These are phyloP conservation scores for Spatholobus suberectus DNA, from an alignment of 306 rosid genomes.

Conservation along the genomic window DNA sequence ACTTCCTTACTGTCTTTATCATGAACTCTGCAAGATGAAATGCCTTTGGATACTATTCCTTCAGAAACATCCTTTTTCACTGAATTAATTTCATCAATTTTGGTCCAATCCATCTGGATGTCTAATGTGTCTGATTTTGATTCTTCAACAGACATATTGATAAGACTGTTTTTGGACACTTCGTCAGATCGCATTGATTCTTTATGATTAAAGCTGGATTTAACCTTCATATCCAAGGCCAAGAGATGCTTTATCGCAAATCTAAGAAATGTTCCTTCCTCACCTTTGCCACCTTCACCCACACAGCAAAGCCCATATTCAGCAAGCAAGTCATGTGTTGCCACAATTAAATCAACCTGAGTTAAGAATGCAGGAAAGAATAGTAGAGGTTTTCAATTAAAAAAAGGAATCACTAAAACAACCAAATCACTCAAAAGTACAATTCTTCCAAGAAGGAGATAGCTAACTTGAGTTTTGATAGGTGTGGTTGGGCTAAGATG, in stretches of 20 bases:
- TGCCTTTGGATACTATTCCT: slow-evolving; percentile 49
- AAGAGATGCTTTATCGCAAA: slow-evolving; percentile 95
- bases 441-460: slow-evolving; percentile 33
- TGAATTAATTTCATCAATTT: slow-evolving; percentile 53
- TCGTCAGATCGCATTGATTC: slow-evolving; percentile 58
- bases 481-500: slow-evolving; percentile 69
- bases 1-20: slow-evolving; percentile 58
- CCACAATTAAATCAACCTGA: slow-evolving; percentile 94
- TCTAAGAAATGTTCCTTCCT: slow-evolving; percentile 92
- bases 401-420: slow-evolving; percentile 30
- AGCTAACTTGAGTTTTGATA: slow-evolving; percentile 79
- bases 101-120: slow-evolving; percentile 51
- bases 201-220: slow-evolving; percentile 65
- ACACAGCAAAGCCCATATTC: slow-evolving; percentile 96
- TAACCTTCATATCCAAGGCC: slow-evolving; percentile 90
- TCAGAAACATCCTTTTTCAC: slow-evolving; percentile 55
- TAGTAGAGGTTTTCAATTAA: slow-evolving; percentile 10
- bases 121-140: slow-evolving; percentile 52
- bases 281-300: slow-evolving; percentile 79
- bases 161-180: slow-evolving; percentile 56
- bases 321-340: slow-evolving; percentile 92
- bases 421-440: slow-evolving; percentile 39
- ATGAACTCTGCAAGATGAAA: slow-evolving; percentile 49
- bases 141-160: slow-evolving; percentile 56
- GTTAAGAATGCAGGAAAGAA: slow-evolving; percentile 39